These are phyloP conservation scores for Microascus cirrosus DNA, from an alignment of 2,329 filamentous ascomycete species.

Conservation along the genomic window DNA sequence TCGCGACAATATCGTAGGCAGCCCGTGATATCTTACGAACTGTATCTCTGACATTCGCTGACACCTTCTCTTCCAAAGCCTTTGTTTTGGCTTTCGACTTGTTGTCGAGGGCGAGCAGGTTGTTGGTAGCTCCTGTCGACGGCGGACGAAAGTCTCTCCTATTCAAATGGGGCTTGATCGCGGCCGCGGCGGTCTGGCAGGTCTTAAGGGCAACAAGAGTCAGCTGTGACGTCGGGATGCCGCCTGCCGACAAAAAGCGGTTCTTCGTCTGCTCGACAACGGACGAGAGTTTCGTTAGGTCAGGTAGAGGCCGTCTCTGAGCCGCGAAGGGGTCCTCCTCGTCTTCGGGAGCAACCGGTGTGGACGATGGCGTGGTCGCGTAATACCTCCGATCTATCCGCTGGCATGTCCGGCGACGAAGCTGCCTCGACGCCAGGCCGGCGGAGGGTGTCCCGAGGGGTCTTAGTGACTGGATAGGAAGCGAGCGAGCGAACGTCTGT, in stretches of 20 bases:
- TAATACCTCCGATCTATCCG: not conserved
- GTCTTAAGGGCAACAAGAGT: slow-evolving; percentile 31
- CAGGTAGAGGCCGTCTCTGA: slow-evolving; percentile 15
- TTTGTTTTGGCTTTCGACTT: slow-evolving; percentile 8
- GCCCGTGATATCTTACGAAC: slow-evolving; percentile 42
- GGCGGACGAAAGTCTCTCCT: slow-evolving; percentile 1
- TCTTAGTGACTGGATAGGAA: not conserved
- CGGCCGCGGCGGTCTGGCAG: slow-evolving; percentile 31
- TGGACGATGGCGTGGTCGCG: slow-evolving; percentile 5
- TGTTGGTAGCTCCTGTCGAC: slow-evolving; percentile 14
- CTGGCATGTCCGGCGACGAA: not conserved
- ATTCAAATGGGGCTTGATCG: slow-evolving; percentile 21
- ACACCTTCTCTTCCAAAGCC: slow-evolving; percentile 4
- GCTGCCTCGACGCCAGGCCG: not conserved
- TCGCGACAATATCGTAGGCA: slow-evolving; percentile 59
- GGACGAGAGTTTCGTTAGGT: slow-evolving; percentile 26
- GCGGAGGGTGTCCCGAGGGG: not conserved
- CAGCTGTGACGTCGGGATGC: slow-evolving; percentile 30
- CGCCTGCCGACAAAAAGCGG: slow-evolving; percentile 30
- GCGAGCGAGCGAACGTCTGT: not conserved
- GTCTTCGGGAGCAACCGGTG: not conserved
- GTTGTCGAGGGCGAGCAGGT: slow-evolving; percentile 21
- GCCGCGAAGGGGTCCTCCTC: not conserved
- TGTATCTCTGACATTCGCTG: slow-evolving; percentile 26
- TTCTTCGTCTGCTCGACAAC: slow-evolving; percentile 29